These are phyloP conservation scores for Peniophora sp. DNA, from an alignment of 1,284 basidiomycete species.

Conservation along the genomic window DNA sequence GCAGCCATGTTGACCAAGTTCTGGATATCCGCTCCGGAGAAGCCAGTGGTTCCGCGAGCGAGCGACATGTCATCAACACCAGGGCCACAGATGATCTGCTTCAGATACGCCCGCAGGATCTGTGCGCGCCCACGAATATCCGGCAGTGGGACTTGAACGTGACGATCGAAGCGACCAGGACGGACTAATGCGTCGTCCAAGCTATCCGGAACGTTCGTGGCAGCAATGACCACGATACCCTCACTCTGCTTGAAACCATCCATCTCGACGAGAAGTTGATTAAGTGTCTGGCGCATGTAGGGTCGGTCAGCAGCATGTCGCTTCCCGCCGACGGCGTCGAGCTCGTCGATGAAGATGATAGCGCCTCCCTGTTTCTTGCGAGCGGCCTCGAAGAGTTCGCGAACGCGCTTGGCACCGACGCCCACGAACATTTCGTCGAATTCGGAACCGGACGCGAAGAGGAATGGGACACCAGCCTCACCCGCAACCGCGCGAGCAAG, in stretches of 20 bases:
- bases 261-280: slow-evolving; percentile 91
- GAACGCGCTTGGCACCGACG: slow-evolving; percentile 91
- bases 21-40: slow-evolving; percentile 88
- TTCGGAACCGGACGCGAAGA: slow-evolving; percentile 87
- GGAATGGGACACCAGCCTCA: slow-evolving; percentile 92
- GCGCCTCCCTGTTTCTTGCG: slow-evolving; percentile 85
- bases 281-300: slow-evolving; percentile 88
- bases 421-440: slow-evolving; percentile 99
- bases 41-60: slow-evolving; percentile 86
- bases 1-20: slow-evolving; percentile 91
- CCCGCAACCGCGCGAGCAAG: slow-evolving; percentile 94
- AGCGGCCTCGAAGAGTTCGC: slow-evolving; percentile 92
- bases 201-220: slow-evolving; percentile 92
- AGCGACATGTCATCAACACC: slow-evolving; percentile 81
- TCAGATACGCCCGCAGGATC: slow-evolving; percentile 87
- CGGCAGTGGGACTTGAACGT: slow-evolving; percentile 82
- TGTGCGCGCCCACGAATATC: slow-evolving; percentile 85
- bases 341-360: slow-evolving; percentile 92
- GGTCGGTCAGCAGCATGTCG: slow-evolving; percentile 83
- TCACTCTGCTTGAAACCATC: slow-evolving; percentile 90
- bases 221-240: slow-evolving; percentile 89
- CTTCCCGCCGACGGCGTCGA: slow-evolving; percentile 92
- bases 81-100: slow-evolving; percentile 58
- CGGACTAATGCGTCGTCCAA: slow-evolving; percentile 86
- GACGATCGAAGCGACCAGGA: slow-evolving; percentile 90